Evolutionary conservation across 1,139 yeast species (phyloP).

Genomic region (Hanseniaspora sp.): DNA sequence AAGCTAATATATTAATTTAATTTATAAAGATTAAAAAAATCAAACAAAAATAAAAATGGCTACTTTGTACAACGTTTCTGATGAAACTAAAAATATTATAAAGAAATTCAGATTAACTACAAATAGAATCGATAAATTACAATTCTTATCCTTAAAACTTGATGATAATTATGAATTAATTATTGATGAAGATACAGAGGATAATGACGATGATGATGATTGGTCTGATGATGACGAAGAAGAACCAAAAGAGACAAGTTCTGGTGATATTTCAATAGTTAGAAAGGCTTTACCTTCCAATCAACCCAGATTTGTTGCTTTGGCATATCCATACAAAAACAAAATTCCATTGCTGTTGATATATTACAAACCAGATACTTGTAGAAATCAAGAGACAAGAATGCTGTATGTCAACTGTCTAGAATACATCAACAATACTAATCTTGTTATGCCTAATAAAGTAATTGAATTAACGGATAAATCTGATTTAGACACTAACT

Average conservation of each 20-base stretch:
- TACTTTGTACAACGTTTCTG: conserved; percentile 48
- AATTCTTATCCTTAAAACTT: conserved; percentile 43
- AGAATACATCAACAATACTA: conserved; percentile 59
- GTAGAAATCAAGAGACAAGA: conserved; percentile 56
- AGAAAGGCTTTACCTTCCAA: conserved; percentile 74
- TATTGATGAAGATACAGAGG: conserved; percentile 35
- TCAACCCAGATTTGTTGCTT: conserved; percentile 59
- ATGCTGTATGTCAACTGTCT: conserved; percentile 89
- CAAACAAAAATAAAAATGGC: conserved; percentile 21
- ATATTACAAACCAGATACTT: conserved; percentile 78
- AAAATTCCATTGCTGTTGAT: conserved; percentile 64
- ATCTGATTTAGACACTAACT: conserved; percentile 1
- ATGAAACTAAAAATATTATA: conserved; percentile 49
- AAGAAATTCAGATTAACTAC: conserved; percentile 64
- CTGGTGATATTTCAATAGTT: conserved; percentile 40
- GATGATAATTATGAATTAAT: conserved; percentile 49
- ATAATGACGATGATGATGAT: conserved; percentile 32
- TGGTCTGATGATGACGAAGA: conserved; percentile 14
- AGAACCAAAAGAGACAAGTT: not conserved
- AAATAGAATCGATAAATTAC: conserved; percentile 51
- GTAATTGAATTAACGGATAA: conserved; percentile 25
- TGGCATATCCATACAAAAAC: conserved; percentile 64
- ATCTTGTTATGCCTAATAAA: conserved; percentile 40
- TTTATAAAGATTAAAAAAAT: not conserved
- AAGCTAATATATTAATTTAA: not conserved